phyloP scores from a whole-genome alignment of 2,329 filamentous ascomycete genomes.

The Botrytis galanthina region DNA sequence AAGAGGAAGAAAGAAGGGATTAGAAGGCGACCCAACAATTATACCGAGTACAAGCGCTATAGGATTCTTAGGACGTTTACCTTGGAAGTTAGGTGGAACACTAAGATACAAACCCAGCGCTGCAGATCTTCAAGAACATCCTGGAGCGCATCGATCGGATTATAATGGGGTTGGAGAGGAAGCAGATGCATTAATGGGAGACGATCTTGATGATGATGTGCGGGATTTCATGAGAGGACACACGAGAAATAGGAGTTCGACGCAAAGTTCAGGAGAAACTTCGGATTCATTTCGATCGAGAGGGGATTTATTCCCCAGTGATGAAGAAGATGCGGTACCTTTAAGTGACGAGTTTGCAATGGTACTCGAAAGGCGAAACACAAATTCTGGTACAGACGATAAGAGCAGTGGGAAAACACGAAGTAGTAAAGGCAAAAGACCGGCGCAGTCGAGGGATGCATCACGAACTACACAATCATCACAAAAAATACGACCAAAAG shows the following conservation, averaged over 20 bases:
- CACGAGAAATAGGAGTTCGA: conserved; percentile 64
- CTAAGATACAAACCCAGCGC: conserved; percentile 87
- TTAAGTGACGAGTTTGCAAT: conserved; percentile 91
- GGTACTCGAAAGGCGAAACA: conserved; percentile 69
- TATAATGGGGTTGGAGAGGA: conserved; percentile 49
- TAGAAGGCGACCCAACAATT: conserved; percentile 71
- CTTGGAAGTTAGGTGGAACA: conserved; percentile 80
- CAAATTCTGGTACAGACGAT: conserved; percentile 59
- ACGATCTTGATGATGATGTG: conserved; percentile 33
- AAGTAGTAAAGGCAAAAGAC: conserved; percentile 59
- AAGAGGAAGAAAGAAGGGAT: conserved; percentile 58
- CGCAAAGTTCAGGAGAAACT: conserved; percentile 75
- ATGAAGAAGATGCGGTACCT: conserved; percentile 82
- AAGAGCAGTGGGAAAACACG: conserved; percentile 64
- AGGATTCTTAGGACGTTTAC: conserved; percentile 78
- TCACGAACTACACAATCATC: conserved; percentile 48
- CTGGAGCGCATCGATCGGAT: conserved; percentile 50
- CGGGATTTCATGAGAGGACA: conserved; percentile 30
- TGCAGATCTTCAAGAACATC: conserved; percentile 85
- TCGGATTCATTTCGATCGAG: conserved; percentile 83
- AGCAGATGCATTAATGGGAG: conserved; percentile 67
- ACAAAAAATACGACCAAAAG: conserved; percentile 27
- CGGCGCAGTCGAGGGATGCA: conserved; percentile 46
- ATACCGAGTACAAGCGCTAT: conserved; percentile 84
- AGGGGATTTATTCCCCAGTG: conserved; percentile 87